Percentiles rank a stretch among this genome's conserved stretches.
These are phyloP conservation scores for Aegilops speltoides DNA, from an alignment of 176 grass and related monocot genomes.

Conservation along the genomic window DNA sequence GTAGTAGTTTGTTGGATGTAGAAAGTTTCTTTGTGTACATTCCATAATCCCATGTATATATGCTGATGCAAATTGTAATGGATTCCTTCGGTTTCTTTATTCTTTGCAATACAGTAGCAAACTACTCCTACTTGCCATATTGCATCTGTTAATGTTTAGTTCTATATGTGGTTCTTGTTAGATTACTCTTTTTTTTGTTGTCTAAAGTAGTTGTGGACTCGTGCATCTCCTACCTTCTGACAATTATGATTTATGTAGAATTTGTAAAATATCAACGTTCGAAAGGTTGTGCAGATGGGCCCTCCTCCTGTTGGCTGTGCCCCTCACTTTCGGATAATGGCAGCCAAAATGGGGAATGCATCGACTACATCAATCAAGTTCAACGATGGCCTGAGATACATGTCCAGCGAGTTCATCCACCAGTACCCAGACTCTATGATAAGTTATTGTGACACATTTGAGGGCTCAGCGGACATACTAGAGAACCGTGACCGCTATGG, in stretches of 20 bases:
- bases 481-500: conserved; percentile 56
- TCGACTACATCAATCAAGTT: conserved; percentile 71
- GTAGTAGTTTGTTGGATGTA: neutral
- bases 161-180: neutral
- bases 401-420: conserved; percentile 53
- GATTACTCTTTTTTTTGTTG: neutral
- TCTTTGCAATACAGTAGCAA: neutral
- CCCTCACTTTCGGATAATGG: conserved; percentile 69
- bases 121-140: neutral
- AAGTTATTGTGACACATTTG: conserved; percentile 69
- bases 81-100: neutral
- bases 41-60: neutral
- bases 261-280: conserved; percentile 67
- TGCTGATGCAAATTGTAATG: neutral
- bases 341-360: conserved; percentile 64
- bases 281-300: conserved; percentile 67
- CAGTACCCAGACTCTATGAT: conserved; percentile 57
- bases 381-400: conserved; percentile 67
- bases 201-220: neutral
- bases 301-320: conserved; percentile 69
- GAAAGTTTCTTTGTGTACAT: neutral
- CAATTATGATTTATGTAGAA: conserved; percentile 42
- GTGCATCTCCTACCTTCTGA: conserved; percentile 1
- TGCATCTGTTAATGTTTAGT: conserved; percentile 9
- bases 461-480: conserved; percentile 76